Base-by-base conservation (phyloP, 2,329 filamentous ascomycete species). In the Cryphonectria radicalis region DNA sequence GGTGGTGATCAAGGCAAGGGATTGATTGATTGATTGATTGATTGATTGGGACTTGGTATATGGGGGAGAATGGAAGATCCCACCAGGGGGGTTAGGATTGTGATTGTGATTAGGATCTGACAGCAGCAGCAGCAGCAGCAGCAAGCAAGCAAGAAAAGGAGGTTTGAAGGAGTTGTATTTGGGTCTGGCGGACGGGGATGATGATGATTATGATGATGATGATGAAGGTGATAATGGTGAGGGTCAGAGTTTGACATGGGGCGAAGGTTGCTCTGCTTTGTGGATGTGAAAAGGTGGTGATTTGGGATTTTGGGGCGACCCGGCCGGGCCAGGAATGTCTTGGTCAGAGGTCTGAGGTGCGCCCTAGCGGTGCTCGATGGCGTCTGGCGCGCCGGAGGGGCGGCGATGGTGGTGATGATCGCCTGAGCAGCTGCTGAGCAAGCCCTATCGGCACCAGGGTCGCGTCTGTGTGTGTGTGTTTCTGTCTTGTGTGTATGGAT, bases 91-190 rank as follows among this genome's bases (percentile, higher is more conserved):
- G 7, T 11, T 10, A 66, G 46, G 60, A 46, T 60, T n/a, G 60
- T 43, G 66, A 43, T 22, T 37, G 64, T 68, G 59, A 68, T 64
- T 53, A 50, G 55, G 72, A 66, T 74, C 74, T 57, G 73, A 19
- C 46, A 43, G 32, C 32, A 32, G 32, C 32, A 32, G 32, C 32
- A 32, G 32, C 32, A 32, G 32, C 32, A 32, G 28, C 42, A 57
- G 37, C 65, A 59, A 64, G 37, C 65, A 59, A 64, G 64, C 46
- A 42, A 67, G 63, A 22, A 22, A 22, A 11, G 22, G 64, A 60
- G 40, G 22, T 53, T 32, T 63, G 63, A 22, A 50, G 37, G 19
- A 46, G 60, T 60, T 4, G 35, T 22, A 25, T 43, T 37, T 22
- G 46, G 46, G 25, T 64, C 43, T 50, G 43, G 43, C 43, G 19